A percentile compares a stretch with the other conserved stretches of the same genome.
Evolutionary conservation across 1,139 yeast genomes (phyloP).

Genomic region (Candida glucosophila): DNA sequence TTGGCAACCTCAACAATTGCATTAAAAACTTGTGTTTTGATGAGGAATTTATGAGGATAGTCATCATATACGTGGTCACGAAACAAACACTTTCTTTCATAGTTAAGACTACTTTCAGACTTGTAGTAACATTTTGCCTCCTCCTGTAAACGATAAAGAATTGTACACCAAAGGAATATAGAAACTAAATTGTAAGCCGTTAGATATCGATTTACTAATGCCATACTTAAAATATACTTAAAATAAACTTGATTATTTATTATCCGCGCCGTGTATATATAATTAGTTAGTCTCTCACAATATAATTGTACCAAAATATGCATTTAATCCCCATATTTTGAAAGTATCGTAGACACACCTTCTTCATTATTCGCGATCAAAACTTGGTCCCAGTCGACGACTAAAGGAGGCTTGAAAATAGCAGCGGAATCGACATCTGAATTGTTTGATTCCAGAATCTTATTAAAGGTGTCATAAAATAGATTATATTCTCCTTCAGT

Average conservation of each 20-base stretch:
- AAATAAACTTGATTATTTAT: background rate
- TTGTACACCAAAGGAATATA: slow-evolving; percentile 58
- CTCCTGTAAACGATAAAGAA: slow-evolving; percentile 15
- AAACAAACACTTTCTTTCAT: slow-evolving; percentile 1
- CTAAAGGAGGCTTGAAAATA: slow-evolving; percentile 35
- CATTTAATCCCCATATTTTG: slow-evolving; percentile 20
- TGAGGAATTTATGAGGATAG: slow-evolving; percentile 24
- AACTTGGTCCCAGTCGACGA: slow-evolving; percentile 42
- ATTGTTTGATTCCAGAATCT: slow-evolving; percentile 15
- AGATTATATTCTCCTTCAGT: slow-evolving; percentile 31
- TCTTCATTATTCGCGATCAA: slow-evolving; percentile 32
- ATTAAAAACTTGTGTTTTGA: slow-evolving; percentile 20
- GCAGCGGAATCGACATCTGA: slow-evolving; percentile 24
- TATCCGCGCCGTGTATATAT: background rate
- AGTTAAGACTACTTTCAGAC: slow-evolving; percentile 1
- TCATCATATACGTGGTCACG: slow-evolving; percentile 5
- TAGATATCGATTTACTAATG: slow-evolving; percentile 9
- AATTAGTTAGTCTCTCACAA: too few relatives aligned
- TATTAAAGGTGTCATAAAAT: slow-evolving; percentile 32
- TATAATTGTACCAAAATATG: too few relatives aligned
- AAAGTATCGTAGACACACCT: slow-evolving; percentile 22
- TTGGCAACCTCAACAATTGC: slow-evolving; percentile 21
- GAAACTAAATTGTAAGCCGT: slow-evolving; percentile 54
- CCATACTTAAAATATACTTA: too few relatives aligned
- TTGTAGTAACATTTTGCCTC: slow-evolving; percentile 8